Conservation (phyloP, 768 basidiomycete species). For the Boletales sp. region DNA sequence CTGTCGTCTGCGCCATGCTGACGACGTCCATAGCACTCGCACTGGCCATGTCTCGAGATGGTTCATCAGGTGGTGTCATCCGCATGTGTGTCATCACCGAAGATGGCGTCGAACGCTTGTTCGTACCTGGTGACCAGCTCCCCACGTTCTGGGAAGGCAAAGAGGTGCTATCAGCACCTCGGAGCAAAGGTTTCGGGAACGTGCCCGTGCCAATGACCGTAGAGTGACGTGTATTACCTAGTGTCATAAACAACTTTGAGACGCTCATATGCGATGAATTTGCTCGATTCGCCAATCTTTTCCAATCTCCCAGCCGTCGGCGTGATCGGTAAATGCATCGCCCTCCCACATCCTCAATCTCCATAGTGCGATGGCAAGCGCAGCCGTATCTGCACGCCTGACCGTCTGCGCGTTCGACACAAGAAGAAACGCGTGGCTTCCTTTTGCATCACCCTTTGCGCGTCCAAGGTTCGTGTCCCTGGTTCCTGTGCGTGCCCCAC, state of each 20-base stretch:
- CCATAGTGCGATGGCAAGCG: constrained; percentile 73
- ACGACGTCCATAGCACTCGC: constrained; percentile 61
- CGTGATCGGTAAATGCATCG: constrained; percentile 18
- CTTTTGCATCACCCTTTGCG: constrained; percentile 36
- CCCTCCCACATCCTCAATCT: constrained; percentile 76
- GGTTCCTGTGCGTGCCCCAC: constrained; percentile 2
- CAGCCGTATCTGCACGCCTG: constrained; percentile 55
- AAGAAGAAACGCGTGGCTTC: constrained; percentile 70
- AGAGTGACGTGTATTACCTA: constrained; percentile 29
- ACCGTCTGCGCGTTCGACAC: constrained; percentile 48
- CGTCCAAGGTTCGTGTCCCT: background rate
- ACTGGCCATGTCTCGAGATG: constrained; percentile 96
- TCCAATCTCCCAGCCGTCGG: constrained; percentile 37
- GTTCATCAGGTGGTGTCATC: constrained; percentile 95
- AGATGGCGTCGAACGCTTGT: constrained; percentile 86
- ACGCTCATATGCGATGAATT: background rate
- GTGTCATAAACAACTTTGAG: background rate
- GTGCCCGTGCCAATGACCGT: constrained; percentile 41
- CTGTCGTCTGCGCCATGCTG: constrained; percentile 1
- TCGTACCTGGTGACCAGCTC: constrained; percentile 86
- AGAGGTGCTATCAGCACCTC: constrained; percentile 54
- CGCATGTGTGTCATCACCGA: constrained; percentile 97
- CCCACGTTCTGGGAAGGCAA: constrained; percentile 88
- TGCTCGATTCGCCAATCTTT: constrained; percentile 23
- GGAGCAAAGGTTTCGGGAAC: constrained; percentile 17